A percentile compares a stretch with the other conserved stretches of the same genome.
Evolutionary conservation across 768 basidiomycete genomes (phyloP).

Genomic region (Lyophyllum shimeji): DNA sequence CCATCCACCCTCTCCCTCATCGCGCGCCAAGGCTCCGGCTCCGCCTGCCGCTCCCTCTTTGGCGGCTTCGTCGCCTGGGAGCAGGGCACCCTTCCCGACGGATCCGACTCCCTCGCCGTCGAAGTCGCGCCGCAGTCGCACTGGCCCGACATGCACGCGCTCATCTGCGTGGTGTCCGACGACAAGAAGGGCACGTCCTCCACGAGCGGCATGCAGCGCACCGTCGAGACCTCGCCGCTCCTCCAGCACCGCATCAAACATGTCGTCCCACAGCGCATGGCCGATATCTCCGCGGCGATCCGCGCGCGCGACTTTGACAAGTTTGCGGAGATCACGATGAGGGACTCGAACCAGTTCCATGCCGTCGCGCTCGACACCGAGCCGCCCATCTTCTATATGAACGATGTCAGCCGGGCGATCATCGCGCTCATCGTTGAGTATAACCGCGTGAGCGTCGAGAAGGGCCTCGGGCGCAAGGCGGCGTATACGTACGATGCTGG

Average conservation of each 20-base stretch:
- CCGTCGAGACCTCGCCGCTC: constrained; percentile 87
- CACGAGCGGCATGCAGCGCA: constrained; percentile 96
- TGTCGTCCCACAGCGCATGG: constrained; percentile 90
- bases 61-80: constrained; percentile 98
- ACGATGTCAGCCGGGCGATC: constrained; percentile 94
- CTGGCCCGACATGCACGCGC: constrained; percentile 96
- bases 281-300: constrained; percentile 79
- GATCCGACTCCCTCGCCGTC: constrained; percentile 85
- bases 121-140: constrained; percentile 81
- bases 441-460: constrained; percentile 73
- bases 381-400: constrained; percentile 99
- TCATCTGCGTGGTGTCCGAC: constrained; percentile 96
- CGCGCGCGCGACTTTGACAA: constrained; percentile 74
- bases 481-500: constrained; percentile 99
- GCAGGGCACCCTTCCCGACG: constrained; percentile 63
- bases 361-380: constrained; percentile 95
- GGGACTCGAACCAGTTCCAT: constrained; percentile 98
- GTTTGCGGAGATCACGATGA: constrained; percentile 93
- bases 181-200: constrained; percentile 96
- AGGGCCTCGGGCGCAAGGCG: constrained; percentile 64
- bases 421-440: constrained; percentile 89
- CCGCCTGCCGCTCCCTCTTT: constrained; percentile 95
- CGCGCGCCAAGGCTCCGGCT: constrained; percentile 96
- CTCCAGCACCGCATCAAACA: constrained; percentile 85
- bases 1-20: constrained; percentile 88